A percentile compares a stretch with the other conserved stretches of the same genome.
phyloP scores from a whole-genome alignment of 345 rosid genomes.

The Acer saccharum region DNA sequence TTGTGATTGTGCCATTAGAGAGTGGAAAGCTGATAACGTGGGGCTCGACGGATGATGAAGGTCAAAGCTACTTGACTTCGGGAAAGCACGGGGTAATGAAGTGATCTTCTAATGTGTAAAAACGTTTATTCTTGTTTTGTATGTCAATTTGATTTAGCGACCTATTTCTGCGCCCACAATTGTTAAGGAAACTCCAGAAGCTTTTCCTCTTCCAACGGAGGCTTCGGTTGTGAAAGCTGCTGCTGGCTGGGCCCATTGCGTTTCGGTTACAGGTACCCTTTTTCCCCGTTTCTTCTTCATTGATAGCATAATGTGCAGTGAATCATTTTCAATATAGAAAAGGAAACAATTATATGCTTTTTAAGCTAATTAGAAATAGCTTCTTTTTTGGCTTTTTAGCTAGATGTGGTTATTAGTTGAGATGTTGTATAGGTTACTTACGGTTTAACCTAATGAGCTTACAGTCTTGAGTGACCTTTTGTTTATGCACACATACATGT shows the following conservation, averaged over 20 bases:
- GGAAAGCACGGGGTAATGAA: constrained; percentile 85
- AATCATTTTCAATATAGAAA: not conserved
- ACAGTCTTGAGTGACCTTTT: not conserved
- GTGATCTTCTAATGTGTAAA: constrained; percentile 19
- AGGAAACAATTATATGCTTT: not conserved
- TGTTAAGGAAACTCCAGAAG: constrained; percentile 77
- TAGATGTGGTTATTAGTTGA: not conserved
- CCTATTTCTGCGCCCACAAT: constrained; percentile 14
- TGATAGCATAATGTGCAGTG: not conserved
- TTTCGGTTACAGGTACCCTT: constrained; percentile 59
- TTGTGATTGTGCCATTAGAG: constrained; percentile 32
- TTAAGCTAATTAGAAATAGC: not conserved
- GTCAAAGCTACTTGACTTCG: constrained; percentile 66
- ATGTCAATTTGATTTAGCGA: constrained; percentile 29
- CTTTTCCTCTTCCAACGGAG: constrained; percentile 66
- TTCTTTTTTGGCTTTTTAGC: not conserved
- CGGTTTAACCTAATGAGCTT: not conserved
- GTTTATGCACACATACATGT: not conserved
- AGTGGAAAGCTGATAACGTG: constrained; percentile 79
- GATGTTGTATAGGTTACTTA: not conserved
- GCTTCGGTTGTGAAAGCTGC: constrained; percentile 59
- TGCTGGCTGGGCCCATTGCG: constrained; percentile 92
- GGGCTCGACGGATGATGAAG: constrained; percentile 80
- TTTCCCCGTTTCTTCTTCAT: not conserved
- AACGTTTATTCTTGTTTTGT: constrained; percentile 15